Evolutionary conservation across 1,284 basidiomycete genomes (phyloP).

Genomic region (Mrakiaceae sp.): DNA sequence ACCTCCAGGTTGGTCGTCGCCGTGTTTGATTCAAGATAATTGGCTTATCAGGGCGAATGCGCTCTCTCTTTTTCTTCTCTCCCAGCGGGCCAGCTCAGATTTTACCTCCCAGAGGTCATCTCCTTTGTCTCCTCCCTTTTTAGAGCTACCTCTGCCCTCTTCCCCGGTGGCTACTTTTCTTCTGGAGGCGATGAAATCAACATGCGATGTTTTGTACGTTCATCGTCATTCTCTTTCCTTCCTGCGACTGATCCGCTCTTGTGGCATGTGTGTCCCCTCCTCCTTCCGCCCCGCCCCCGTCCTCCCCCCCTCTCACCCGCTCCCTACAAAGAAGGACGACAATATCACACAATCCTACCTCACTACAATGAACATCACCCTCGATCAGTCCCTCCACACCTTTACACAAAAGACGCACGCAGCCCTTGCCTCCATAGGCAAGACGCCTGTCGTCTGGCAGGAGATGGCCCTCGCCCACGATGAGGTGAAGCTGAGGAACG

Average conservation of each 20-base stretch:
- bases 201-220: neutral
- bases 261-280: too few species aligned
- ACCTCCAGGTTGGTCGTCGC: conserved; percentile 19
- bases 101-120: conserved; percentile 20
- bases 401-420: neutral
- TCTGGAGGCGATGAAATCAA: conserved; percentile 30
- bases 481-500: conserved; percentile 19
- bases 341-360: conserved; percentile 18
- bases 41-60: too few species aligned
- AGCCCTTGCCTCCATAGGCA: conserved; percentile 17
- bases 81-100: conserved; percentile 23
- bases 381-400: neutral
- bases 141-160: neutral
- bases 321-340: conserved; percentile 3
- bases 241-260: neutral
- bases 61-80: too few species aligned
- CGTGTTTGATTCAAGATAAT: too few species aligned
- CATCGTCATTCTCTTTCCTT: neutral
- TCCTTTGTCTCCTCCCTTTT: conserved; percentile 8
- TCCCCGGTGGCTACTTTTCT: conserved; percentile 19
- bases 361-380: conserved; percentile 8
- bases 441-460: conserved; percentile 28
- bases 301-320: too few species aligned
- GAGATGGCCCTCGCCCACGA: conserved; percentile 27
- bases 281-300: too few species aligned